These are phyloP conservation scores for Tetrapisispora nanseiensis DNA, from an alignment of 805 yeast species.

Conservation along the genomic window DNA sequence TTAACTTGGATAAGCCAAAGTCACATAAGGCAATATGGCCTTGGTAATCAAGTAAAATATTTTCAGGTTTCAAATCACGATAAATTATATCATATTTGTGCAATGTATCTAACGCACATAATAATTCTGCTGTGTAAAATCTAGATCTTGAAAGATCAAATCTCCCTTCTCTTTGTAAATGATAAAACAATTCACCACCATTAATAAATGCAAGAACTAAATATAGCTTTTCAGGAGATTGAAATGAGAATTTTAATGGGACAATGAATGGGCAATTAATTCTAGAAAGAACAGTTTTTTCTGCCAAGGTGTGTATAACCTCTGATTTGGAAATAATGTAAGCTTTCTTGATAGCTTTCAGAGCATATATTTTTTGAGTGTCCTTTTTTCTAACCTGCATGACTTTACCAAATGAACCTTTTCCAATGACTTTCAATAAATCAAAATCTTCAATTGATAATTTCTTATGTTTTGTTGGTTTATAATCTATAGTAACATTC, in stretches of 20 bases:
- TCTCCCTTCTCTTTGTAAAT: conserved; percentile 81
- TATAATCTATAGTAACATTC: conserved; percentile 57
- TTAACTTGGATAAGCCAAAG: conserved; percentile 90
- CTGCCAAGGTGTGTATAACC: conserved; percentile 93
- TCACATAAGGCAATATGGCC: conserved; percentile 98
- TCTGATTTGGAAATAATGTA: conserved; percentile 91
- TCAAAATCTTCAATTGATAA: conserved; percentile 87
- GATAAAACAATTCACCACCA: conserved; percentile 95
- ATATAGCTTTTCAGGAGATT: conserved; percentile 90
- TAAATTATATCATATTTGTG: conserved; percentile 90
- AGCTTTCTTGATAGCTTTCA: conserved; percentile 87
- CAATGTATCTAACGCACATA: conserved; percentile 85
- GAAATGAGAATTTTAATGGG: conserved; percentile 91
- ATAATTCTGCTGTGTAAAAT: conserved; percentile 87
- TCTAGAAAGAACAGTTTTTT: conserved; percentile 87
- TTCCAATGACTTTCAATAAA: conserved; percentile 87
- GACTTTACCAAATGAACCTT: conserved; percentile 96
- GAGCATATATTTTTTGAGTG: conserved; percentile 87
- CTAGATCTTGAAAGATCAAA: conserved; percentile 84
- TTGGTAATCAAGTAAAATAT: conserved; percentile 85
- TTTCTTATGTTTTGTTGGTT: conserved; percentile 55
- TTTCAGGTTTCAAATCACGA: conserved; percentile 93
- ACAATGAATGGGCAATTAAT: conserved; percentile 93
- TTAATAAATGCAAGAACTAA: conserved; percentile 86
- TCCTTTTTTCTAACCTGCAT: conserved; percentile 97